Evolutionary conservation across 306 rosid species (phyloP).

Genomic region (Cucurbita maxima): DNA sequence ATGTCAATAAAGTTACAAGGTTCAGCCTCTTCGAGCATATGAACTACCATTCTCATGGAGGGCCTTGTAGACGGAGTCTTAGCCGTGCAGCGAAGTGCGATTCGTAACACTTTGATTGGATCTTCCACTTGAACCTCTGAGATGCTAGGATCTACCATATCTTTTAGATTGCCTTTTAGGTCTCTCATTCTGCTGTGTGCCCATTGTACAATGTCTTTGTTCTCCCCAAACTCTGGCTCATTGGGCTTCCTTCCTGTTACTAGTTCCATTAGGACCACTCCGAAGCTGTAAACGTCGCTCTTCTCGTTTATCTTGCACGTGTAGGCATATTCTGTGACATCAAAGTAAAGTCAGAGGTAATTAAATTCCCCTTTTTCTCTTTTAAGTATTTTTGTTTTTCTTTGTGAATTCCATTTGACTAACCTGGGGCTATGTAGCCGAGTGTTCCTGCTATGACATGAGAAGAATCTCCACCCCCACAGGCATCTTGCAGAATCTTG

Average conservation of each 20-base stretch:
- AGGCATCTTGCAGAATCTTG: slow-evolving; percentile 47
- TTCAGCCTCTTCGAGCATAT: slow-evolving; percentile 71
- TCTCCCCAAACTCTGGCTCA: slow-evolving; percentile 61
- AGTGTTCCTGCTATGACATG: slow-evolving; percentile 68
- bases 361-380: slow-evolving; percentile 6
- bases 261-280: slow-evolving; percentile 78
- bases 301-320: slow-evolving; percentile 72
- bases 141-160: slow-evolving; percentile 45
- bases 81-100: slow-evolving; percentile 46
- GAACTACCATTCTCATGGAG: slow-evolving; percentile 77
- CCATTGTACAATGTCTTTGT: slow-evolving; percentile 67
- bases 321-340: slow-evolving; percentile 56
- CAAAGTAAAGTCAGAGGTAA: slow-evolving; percentile 10
- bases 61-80: slow-evolving; percentile 57
- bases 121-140: slow-evolving; percentile 37
- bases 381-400: neutral
- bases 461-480: slow-evolving; percentile 35
- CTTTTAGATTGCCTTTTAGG: slow-evolving; percentile 19
- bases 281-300: slow-evolving; percentile 85
- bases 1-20: slow-evolving; percentile 31
- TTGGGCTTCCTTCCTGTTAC: slow-evolving; percentile 59
- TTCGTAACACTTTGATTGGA: slow-evolving; percentile 46
- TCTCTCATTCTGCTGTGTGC: slow-evolving; percentile 29
- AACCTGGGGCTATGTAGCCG: slow-evolving; percentile 92
- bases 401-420: neutral